Conservation (phyloP, 2,329 filamentous ascomycete genomes). For the Sporothrix pseudoabietina region DNA sequence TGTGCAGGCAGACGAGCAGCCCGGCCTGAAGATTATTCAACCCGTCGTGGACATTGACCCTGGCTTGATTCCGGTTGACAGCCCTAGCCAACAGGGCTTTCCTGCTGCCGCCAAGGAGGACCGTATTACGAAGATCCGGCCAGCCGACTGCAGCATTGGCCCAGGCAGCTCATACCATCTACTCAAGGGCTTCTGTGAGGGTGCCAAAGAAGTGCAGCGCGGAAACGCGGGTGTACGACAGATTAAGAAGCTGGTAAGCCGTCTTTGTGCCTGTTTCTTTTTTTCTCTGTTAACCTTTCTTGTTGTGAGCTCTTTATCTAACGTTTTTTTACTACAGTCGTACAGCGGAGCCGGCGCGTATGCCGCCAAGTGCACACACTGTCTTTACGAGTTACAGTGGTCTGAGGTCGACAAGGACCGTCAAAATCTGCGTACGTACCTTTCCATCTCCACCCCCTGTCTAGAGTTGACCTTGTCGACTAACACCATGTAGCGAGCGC, state of each 20-base stretch:
- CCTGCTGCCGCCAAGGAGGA: neutral
- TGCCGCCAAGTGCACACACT: slow-evolving; percentile 56
- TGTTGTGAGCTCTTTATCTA: neutral
- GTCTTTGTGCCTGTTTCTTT: neutral
- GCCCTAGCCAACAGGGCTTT: neutral
- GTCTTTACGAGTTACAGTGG: slow-evolving; percentile 58
- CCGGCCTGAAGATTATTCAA: slow-evolving; percentile 28
- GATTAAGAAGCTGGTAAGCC: slow-evolving; percentile 52
- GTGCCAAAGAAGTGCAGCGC: slow-evolving; percentile 53
- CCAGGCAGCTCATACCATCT: slow-evolving; percentile 54
- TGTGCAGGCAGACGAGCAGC: slow-evolving; percentile 13
- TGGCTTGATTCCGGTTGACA: slow-evolving; percentile 35
- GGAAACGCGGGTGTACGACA: slow-evolving; percentile 56
- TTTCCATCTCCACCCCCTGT: neutral
- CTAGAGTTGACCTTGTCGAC: neutral
- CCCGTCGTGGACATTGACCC: slow-evolving; percentile 29
- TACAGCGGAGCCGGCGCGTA: slow-evolving; percentile 43
- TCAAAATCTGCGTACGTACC: slow-evolving; percentile 50
- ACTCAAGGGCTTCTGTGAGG: slow-evolving; percentile 58
- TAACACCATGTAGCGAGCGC: slow-evolving; percentile 44
- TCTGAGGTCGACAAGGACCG: slow-evolving; percentile 55
- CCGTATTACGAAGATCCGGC: neutral
- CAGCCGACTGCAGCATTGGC: slow-evolving; percentile 46
- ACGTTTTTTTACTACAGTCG: slow-evolving; percentile 31
- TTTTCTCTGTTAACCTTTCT: neutral